phyloP scores from a whole-genome alignment of 2,329 filamentous ascomycete species.

The Aspergillus quadricinctus region DNA sequence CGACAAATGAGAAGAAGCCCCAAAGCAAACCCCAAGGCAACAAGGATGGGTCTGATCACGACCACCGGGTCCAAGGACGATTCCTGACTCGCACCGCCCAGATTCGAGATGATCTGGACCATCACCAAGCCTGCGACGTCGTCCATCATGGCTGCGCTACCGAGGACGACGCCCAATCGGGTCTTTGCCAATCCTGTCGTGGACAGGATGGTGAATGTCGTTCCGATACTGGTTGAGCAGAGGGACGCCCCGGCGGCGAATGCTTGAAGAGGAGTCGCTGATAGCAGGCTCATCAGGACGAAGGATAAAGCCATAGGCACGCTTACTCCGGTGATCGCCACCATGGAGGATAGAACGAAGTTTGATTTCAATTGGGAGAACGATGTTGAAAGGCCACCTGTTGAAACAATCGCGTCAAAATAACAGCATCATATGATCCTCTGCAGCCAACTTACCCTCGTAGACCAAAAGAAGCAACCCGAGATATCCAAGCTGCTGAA shows the following conservation, averaged over 20 bases:
- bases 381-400: conserved; percentile 25
- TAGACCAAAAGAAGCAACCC: conserved; percentile 69
- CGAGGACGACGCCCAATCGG: conserved; percentile 59
- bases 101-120: conserved; percentile 66
- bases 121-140: conserved; percentile 74
- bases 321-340: conserved; percentile 63
- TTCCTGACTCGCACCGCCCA: conserved; percentile 58
- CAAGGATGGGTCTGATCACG: conserved; percentile 49
- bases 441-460: conserved; percentile 49
- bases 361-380: conserved; percentile 56
- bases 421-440: neutral
- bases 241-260: conserved; percentile 71
- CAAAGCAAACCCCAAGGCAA: conserved; percentile 39
- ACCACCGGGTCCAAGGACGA: conserved; percentile 35
- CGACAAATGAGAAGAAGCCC: conserved; percentile 25
- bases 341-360: conserved; percentile 53
- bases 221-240: conserved; percentile 70
- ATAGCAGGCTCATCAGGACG: conserved; percentile 47
- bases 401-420: neutral
- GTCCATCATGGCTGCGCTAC: conserved; percentile 74
- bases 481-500: conserved; percentile 66
- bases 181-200: conserved; percentile 56
- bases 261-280: conserved; percentile 54
- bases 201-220: conserved; percentile 60
- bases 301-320: conserved; percentile 65